phyloP scores from a whole-genome alignment of 805 yeast genomes.

The Saccharomycopsis guyanensis region DNA sequence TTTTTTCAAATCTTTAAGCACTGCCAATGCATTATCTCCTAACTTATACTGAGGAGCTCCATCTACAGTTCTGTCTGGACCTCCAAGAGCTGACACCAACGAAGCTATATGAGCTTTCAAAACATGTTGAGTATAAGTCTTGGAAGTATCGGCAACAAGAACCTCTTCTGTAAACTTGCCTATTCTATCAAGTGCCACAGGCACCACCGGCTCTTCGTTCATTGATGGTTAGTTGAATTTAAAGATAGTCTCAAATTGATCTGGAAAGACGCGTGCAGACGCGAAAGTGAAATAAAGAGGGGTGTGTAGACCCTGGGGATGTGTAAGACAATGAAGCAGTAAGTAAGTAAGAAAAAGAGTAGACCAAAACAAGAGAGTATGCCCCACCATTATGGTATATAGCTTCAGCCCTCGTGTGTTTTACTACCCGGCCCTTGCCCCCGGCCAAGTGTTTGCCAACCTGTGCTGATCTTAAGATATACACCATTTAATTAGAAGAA shows the following conservation, averaged over 20 bases:
- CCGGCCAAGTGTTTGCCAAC: no score
- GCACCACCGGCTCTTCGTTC: neutral
- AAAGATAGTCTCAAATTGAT: neutral
- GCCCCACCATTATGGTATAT: no score
- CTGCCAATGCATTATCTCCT: conserved; percentile 83
- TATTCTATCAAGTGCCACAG: conserved; percentile 5
- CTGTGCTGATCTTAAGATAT: no score
- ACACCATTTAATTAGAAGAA: no score
- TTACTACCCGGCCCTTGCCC: no score
- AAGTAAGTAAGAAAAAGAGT: no score
- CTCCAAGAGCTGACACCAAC: conserved; percentile 85
- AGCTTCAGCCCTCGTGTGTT: no score
- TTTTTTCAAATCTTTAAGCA: conserved; percentile 77
- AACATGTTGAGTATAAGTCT: conserved; percentile 31
- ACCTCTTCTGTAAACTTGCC: conserved; percentile 12
- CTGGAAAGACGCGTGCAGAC: neutral
- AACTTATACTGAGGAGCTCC: conserved; percentile 51
- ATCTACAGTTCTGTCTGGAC: conserved; percentile 59
- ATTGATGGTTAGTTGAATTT: neutral
- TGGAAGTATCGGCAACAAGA: conserved; percentile 11
- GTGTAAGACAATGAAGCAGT: no score
- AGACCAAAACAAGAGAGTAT: no score
- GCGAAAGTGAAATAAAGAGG: no score
- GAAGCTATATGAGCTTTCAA: conserved; percentile 70
- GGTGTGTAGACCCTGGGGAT: no score